Base-by-base conservation (phyloP, 176 grass and related monocot species). In the Carex kokanica region DNA sequence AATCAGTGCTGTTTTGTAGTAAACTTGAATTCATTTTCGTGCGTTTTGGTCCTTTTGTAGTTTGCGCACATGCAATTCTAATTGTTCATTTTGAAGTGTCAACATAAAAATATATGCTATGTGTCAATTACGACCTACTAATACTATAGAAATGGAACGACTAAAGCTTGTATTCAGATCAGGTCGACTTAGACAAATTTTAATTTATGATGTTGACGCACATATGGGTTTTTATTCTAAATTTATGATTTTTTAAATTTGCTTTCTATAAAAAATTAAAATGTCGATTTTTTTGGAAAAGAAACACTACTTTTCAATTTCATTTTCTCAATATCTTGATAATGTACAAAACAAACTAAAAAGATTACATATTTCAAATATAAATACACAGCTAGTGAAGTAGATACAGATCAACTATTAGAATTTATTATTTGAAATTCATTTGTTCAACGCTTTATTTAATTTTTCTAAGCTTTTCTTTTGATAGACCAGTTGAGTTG, bases 51-150 rank as follows among this genome's bases (percentile, higher is more conserved):
- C 18, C 24, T 16, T 73, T 41, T 41, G 58, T 21, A 60, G 55
- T 45, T 45, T 45, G 43, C 9, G 29, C 27, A 70, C 17, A 20
- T 5, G 7, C 32, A 20, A n/a, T 41, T 20, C 15, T 71, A 70
- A 70, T 64, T 64, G 8, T 70, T 70, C 36, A 41, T 70, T 51
- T 73, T 51, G 69, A 73, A 47, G n/a, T 51, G 16, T 73, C 17
- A 24, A 5, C 5, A 20, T 41, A 73, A 49, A 73, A 21, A 20
- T 16, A 38, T 20, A 21, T 41, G 8, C 32, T 8, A 43, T 43
- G 32, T 69, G 67, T 43, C 4, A 43, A 18, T 7, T 20, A 70
- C 7, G 17, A 8, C 34, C 17, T 70, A 20, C 43, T 20, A 7
- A 34, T 5, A 66, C 29, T 17, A 18, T 3, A 43, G 34, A 20